Percentiles rank a stretch among this genome's conserved stretches.
These are phyloP conservation scores for Euphorbia peplus DNA, from an alignment of 345 rosid genomes.

Conservation along the genomic window DNA sequence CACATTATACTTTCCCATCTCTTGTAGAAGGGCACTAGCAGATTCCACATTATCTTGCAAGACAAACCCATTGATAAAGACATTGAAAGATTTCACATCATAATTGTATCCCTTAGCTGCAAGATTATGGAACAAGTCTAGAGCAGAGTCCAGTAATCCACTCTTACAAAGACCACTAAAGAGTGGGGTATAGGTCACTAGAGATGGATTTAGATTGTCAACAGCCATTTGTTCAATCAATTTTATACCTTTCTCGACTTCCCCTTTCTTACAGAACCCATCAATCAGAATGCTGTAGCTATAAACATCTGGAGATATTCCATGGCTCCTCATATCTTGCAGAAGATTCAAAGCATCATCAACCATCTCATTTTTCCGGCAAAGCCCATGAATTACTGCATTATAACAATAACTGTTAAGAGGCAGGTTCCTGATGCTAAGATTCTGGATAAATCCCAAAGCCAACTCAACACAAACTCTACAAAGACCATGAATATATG, in stretches of 20 bases:
- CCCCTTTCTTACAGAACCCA: slow-evolving; percentile 45
- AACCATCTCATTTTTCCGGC: slow-evolving; percentile 37
- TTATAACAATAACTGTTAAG: slow-evolving; percentile 48
- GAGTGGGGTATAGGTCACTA: slow-evolving; percentile 39
- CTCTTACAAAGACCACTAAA: slow-evolving; percentile 33
- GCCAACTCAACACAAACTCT: slow-evolving; percentile 40
- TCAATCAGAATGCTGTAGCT: slow-evolving; percentile 53
- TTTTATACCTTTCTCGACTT: slow-evolving; percentile 30
- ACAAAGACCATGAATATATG: slow-evolving; percentile 45
- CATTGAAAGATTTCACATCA: slow-evolving; percentile 36
- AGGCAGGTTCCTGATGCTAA: slow-evolving; percentile 23
- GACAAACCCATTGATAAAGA: slow-evolving; percentile 36
- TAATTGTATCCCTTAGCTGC: slow-evolving; percentile 33
- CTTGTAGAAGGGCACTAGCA: slow-evolving; percentile 36
- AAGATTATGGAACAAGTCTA: slow-evolving; percentile 25
- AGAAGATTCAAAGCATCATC: slow-evolving; percentile 35
- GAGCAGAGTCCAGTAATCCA: slow-evolving; percentile 27
- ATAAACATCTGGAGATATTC: slow-evolving; percentile 38
- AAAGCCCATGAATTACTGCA: slow-evolving; percentile 50
- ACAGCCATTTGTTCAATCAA: slow-evolving; percentile 44
- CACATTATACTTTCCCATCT: slow-evolving; percentile 36
- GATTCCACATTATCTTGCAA: slow-evolving; percentile 36
- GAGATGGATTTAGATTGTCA: slow-evolving; percentile 33
- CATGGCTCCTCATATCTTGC: slow-evolving; percentile 44
- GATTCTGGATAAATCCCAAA: slow-evolving; percentile 23